Base-by-base conservation (phyloP, 306 rosid species). In the Ziziphus jujuba region DNA sequence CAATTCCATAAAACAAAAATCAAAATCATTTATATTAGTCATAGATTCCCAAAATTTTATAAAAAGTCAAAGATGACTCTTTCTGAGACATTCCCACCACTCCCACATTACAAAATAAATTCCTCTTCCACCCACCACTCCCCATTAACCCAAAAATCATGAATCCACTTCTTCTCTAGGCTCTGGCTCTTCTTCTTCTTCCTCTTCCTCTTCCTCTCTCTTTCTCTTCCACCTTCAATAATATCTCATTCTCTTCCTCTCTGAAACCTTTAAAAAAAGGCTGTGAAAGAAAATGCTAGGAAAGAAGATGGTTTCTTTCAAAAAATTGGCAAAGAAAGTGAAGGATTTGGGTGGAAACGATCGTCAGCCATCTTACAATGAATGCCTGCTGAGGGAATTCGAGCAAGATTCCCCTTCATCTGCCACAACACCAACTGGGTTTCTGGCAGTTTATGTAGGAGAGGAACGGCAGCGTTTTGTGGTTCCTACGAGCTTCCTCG, bases 401-500 rank as follows among this genome's bases (percentile, higher is more conserved):
- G 77, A 70, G 17, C 52, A 22, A 9, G 64, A 17, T 16, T 67
- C 70, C 0, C 65, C 76, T 3, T 43, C 74, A 15, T 43, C 76
- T 12, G 50, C 53, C 66, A 74, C 69, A 64, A 86, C 93, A 4
- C 98, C 91, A 38, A 85, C 78, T 3, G 98, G 98, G 40, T 93
- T 63, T 63, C 74, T 93, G 25, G 96, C 91, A 3, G 49, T 90
- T 38, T 93, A 93, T 59, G 87, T 93, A 0, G 98, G 98, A 17
- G 90, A 90, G 9, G 96, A 93, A 55, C 76, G 72, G 11, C 86
- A 67, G 16, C 79, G 97, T 45, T 80, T 76, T 66, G 90, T 89
- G 66, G 91, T 93, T 35, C 93, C 87, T 5, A 93, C 90, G 7
- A 75, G 85, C 75, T 90, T 72, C 72, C 97, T 93, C 44, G 72